Conservation (phyloP, 495 filamentous ascomycete genomes). For the Rusavskia elegans region DNA sequence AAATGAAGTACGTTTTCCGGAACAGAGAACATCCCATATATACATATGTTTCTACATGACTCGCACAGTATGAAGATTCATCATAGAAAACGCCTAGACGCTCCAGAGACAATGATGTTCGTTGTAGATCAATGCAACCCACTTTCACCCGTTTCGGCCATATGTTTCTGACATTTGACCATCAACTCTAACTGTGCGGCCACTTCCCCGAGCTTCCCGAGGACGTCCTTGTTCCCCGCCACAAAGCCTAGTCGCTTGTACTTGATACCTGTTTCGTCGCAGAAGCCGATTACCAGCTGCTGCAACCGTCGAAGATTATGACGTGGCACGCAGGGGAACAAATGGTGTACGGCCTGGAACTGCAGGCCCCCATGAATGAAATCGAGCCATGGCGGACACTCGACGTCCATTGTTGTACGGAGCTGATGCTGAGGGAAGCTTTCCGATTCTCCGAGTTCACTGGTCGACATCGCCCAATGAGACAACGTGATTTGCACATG, state of each 20-base stretch:
- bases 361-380: constrained; percentile 32
- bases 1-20: no score
- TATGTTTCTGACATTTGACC: constrained; percentile 9
- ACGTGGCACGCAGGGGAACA: constrained; percentile 29
- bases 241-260: constrained; percentile 27
- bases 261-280: constrained; percentile 24
- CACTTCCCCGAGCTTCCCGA: constrained; percentile 6
- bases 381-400: constrained; percentile 32
- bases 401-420: constrained; percentile 34
- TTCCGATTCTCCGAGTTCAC: constrained; percentile 28
- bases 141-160: constrained; percentile 16
- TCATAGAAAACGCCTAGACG: no score
- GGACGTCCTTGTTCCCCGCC: constrained; percentile 3
- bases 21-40: no score
- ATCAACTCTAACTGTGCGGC: constrained; percentile 5
- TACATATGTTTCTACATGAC: no score
- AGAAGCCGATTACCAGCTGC: constrained; percentile 25
- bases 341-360: constrained; percentile 33
- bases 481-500: constrained; percentile 37
- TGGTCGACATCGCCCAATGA: constrained; percentile 33
- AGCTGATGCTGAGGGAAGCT: constrained; percentile 33
- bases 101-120: no score
- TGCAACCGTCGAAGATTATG: constrained; percentile 30
- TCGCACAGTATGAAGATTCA: no score
- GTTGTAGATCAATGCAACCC: constrained; percentile 5